Evolutionary conservation across 129 eudicot genomes (phyloP), one percentile per base, ranked within the genome.

Genomic region (Helichrysum umbraculigerum): DNA sequence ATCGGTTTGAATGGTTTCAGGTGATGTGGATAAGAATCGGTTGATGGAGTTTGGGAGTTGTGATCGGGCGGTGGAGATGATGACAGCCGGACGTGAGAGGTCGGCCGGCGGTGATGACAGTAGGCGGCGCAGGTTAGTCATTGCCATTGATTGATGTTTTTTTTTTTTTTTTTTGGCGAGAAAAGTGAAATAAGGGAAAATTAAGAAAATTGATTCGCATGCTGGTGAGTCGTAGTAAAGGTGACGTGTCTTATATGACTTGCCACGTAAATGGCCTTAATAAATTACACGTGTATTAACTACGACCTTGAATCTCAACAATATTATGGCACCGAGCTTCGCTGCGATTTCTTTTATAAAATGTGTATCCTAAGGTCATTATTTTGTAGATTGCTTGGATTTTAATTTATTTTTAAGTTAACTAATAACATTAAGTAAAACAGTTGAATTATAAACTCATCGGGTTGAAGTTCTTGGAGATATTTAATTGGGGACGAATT

Each of bases 51-150:
- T 82, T 6, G 73, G 3, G 19, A 60, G 15, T 76, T 83, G 83
- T 17, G 88, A 77, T 76, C 59, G 76, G 32, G 56, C 65, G 71
- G 78, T 34, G 73, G 85, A 22, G 35, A 65, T 64, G 28, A 75
- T 77, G 14, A 17, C 57, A 1, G 57, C 71, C 70, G 78, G 32
- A n/a, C 21, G 66, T 7, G 76, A 66, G 39, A 71, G 67, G 32
- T 79, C 82, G 16, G 83, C 11, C 57, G 81, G 52, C 21, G 77
- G 60, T 14, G 88, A 35, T 29, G 91, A 15, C 78, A 92, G 56
- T 17, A 81, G 73, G 75, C 94, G 98, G 81, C 81, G 81, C 68
- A 80, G 79, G 70, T 81, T 82, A 64, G 79, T 12, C 83, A 72
- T 83, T 56, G 91, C 82, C 84, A 80, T 87, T 71, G 51, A 33